Evolutionary conservation across 352 stramenopile species (phyloP).

Genomic region (Blastocystis sp.): DNA sequence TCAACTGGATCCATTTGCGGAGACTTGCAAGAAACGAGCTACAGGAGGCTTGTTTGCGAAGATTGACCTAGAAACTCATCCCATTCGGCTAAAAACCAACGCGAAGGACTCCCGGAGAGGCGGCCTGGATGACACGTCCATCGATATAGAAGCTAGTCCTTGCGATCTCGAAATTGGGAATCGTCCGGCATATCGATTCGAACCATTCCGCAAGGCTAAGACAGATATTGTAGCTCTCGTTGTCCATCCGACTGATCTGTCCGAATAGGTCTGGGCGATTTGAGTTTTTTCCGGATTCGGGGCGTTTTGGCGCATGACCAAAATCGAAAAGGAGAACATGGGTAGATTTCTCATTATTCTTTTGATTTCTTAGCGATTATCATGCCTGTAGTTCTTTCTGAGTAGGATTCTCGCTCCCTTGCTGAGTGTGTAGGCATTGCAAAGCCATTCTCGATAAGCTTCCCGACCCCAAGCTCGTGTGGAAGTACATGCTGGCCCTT

Average conservation of each 20-base stretch:
- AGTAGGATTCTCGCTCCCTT: background rate
- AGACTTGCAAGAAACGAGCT: background rate
- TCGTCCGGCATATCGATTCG: conserved; percentile 23
- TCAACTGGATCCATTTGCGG: conserved; percentile 18
- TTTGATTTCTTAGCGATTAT: conserved; percentile 3
- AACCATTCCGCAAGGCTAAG: conserved; percentile 44
- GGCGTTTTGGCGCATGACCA: background rate
- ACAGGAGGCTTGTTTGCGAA: conserved; percentile 26
- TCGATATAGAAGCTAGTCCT: conserved; percentile 23
- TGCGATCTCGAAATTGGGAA: conserved; percentile 26
- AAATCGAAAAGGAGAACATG: background rate
- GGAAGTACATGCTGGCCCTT: conserved; percentile 56
- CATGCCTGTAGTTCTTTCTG: conserved; percentile 48
- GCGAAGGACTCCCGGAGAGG: conserved; percentile 5
- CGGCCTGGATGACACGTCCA: background rate
- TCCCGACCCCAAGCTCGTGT: conserved; percentile 37
- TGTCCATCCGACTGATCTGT: background rate
- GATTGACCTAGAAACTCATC: background rate
- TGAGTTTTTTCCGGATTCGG: background rate
- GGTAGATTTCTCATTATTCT: background rate
- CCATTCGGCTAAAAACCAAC: background rate
- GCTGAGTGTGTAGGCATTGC: conserved; percentile 8
- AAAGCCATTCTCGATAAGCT: conserved; percentile 38
- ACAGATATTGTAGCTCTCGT: conserved; percentile 26
- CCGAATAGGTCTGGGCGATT: background rate